A percentile compares a stretch with the other conserved stretches of the same genome.
Conservation (phyloP, 2,329 filamentous ascomycete genomes). For the Aschersonia sp. region DNA sequence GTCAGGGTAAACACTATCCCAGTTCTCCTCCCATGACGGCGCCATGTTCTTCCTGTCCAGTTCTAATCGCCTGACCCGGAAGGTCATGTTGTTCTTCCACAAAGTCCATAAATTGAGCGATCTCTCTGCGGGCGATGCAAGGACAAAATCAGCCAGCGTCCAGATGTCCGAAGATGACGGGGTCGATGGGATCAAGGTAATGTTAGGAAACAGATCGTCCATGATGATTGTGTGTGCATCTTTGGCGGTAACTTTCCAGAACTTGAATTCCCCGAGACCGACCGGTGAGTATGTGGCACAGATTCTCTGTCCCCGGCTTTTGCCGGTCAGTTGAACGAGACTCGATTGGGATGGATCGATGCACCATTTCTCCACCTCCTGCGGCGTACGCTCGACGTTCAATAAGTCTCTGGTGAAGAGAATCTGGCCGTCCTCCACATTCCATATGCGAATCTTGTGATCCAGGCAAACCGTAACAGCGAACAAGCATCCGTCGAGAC, state of each 20-base stretch:
- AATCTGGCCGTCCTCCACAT: conserved; percentile 65
- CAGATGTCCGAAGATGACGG: conserved; percentile 62
- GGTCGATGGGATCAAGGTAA: conserved; percentile 47
- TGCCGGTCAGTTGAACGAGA: conserved; percentile 58
- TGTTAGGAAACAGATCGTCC: conserved; percentile 54
- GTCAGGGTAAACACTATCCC: conserved; percentile 56
- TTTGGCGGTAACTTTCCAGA: conserved; percentile 63
- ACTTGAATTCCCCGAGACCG: conserved; percentile 81
- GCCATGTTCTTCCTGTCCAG: conserved; percentile 53
- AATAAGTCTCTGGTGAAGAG: conserved; percentile 67
- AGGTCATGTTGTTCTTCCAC: conserved; percentile 75
- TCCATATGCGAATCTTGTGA: conserved; percentile 82
- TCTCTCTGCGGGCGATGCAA: conserved; percentile 40
- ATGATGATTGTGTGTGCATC: conserved; percentile 50
- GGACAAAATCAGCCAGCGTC: conserved; percentile 64
- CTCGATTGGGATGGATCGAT: conserved; percentile 69
- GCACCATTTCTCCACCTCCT: conserved; percentile 58
- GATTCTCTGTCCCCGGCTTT: conserved; percentile 33
- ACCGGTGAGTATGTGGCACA: conserved; percentile 80
- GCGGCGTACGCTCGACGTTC: conserved; percentile 47
- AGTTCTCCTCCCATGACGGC: conserved; percentile 49
- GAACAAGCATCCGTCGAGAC: conserved; percentile 34
- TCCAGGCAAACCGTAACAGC: conserved; percentile 77
- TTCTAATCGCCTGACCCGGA: conserved; percentile 58
- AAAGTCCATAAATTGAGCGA: conserved; percentile 56